These are phyloP conservation scores for Cladosporium halotolerans DNA, from an alignment of 2,329 filamentous ascomycete genomes.

Conservation along the genomic window DNA sequence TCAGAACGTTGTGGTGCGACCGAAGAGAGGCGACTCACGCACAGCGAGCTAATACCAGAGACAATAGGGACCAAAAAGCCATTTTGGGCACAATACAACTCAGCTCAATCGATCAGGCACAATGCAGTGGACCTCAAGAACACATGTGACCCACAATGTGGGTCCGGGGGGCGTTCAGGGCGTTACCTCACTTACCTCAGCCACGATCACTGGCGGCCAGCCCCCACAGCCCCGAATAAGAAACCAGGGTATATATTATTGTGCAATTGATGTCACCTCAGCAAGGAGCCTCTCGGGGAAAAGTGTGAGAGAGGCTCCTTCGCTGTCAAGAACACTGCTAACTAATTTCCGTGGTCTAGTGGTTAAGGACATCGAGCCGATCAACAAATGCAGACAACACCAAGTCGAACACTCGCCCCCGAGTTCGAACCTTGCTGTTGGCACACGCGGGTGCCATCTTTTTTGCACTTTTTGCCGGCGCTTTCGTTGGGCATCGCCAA, in stretches of 20 bases:
- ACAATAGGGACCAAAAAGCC: background rate
- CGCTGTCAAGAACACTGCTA: background rate
- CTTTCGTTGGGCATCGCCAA: too few species aligned
- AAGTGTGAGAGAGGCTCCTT: background rate
- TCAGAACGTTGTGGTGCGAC: background rate
- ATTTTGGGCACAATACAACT: background rate
- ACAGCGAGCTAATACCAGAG: background rate
- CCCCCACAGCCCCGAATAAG: background rate
- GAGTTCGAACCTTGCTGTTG: background rate
- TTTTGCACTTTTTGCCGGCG: conserved; percentile 33
- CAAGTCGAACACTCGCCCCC: background rate
- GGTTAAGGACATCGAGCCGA: background rate
- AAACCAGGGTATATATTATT: background rate
- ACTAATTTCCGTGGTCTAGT: background rate
- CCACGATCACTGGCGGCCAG: background rate
- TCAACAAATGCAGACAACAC: background rate
- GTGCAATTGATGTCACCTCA: background rate
- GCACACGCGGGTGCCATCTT: background rate
- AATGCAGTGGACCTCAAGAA: background rate
- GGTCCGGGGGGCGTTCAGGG: background rate
- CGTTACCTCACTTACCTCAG: background rate
- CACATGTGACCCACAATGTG: background rate
- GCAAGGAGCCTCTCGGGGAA: background rate
- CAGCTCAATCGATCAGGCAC: background rate
- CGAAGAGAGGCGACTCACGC: background rate